A percentile compares a stretch with the other conserved stretches of the same genome.
These are phyloP conservation scores for Eimeria zaria DNA, from an alignment of 169 alveolate species.

Conservation along the genomic window DNA sequence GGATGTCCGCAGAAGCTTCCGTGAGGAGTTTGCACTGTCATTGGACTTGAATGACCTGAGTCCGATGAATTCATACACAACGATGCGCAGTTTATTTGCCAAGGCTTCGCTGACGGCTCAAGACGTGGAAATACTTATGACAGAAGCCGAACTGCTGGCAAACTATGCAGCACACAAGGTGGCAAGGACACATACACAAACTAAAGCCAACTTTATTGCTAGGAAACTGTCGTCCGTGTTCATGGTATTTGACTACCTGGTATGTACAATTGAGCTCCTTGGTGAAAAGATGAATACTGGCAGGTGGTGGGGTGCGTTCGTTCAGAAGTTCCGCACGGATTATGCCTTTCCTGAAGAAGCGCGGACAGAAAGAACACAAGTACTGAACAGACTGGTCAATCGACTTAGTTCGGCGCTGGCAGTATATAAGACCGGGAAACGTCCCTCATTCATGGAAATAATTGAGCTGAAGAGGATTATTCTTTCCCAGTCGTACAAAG, in stretches of 20 bases:
- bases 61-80: background rate
- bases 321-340: background rate
- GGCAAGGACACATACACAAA: too few relatives aligned
- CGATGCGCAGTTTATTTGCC: background rate
- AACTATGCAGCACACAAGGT: background rate
- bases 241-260: conserved; percentile 2
- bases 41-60: too few relatives aligned
- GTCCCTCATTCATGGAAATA: background rate
- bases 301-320: background rate
- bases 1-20: background rate
- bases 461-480: background rate
- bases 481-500: background rate
- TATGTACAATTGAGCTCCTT: background rate
- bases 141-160: background rate
- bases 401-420: background rate
- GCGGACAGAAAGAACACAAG: background rate
- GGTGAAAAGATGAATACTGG: conserved; percentile 6
- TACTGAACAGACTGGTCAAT: background rate
- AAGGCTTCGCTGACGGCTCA: background rate
- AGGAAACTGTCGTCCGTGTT: background rate
- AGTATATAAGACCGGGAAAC: background rate
- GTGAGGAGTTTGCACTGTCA: background rate
- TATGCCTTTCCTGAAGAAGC: background rate
- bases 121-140: background rate
- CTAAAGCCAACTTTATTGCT: background rate